phyloP scores from a whole-genome alignment of 2,329 filamentous ascomycete species.

The Cladosporium velox region DNA sequence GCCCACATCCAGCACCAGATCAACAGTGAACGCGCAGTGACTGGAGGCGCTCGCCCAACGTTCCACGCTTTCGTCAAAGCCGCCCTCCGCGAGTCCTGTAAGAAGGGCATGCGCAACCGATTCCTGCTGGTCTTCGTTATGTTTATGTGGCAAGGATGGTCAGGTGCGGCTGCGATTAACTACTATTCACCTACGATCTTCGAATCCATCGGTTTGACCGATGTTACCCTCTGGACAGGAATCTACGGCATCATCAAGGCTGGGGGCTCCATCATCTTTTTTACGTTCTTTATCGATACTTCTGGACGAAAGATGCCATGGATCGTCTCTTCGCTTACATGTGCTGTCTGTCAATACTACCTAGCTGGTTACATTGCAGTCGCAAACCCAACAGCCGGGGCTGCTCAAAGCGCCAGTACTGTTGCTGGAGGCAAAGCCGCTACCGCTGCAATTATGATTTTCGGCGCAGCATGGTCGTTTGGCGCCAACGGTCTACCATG shows the following conservation, averaged over 20 bases:
- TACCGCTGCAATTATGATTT: constrained; percentile 45
- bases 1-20: constrained; percentile 38
- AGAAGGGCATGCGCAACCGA: constrained; percentile 45
- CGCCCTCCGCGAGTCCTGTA: constrained; percentile 34
- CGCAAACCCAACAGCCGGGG: constrained; percentile 36
- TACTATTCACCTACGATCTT: constrained; percentile 43
- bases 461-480: constrained; percentile 40
- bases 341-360: constrained; percentile 42
- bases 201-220: constrained; percentile 39
- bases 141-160: constrained; percentile 40
- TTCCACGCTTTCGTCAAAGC: constrained; percentile 37
- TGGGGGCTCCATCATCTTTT: constrained; percentile 40
- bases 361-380: constrained; percentile 41
- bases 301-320: constrained; percentile 39
- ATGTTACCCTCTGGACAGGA: constrained; percentile 41
- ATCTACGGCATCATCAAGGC: constrained; percentile 43
- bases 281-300: constrained; percentile 42
- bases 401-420: constrained; percentile 36
- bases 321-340: constrained; percentile 38
- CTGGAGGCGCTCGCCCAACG: constrained; percentile 33
- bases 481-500: constrained; percentile 46
- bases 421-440: constrained; percentile 43
- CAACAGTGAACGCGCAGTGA: constrained; percentile 35
- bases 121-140: constrained; percentile 44
- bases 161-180: constrained; percentile 41